These are phyloP conservation scores for Puccinia coronata DNA, from an alignment of 1,284 basidiomycete species.

Conservation along the genomic window DNA sequence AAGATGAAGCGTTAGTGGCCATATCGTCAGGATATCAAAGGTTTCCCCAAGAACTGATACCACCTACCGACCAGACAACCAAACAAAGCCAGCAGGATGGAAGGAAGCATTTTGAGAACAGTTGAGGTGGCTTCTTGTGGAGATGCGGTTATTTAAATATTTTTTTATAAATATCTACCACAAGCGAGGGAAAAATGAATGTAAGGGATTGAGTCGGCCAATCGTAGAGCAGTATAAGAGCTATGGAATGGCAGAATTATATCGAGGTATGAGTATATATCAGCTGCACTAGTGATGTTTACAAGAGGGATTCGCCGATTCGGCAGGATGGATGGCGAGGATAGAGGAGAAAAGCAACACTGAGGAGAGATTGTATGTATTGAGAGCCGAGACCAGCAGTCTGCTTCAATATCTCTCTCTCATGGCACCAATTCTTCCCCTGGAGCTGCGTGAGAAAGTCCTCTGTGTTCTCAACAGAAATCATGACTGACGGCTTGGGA, in stretches of 20 bases:
- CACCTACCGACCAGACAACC: neutral
- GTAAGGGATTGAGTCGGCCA: neutral
- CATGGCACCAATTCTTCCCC: neutral
- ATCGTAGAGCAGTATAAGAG: neutral
- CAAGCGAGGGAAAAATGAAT: too few species aligned
- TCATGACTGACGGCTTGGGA: neutral
- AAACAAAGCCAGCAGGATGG: neutral
- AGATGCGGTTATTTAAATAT: neutral
- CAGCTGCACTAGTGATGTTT: neutral
- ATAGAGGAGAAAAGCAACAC: too few species aligned
- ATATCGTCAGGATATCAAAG: neutral
- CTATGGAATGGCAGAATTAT: neutral
- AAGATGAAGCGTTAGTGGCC: neutral
- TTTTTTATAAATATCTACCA: too few species aligned
- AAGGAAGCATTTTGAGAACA: neutral
- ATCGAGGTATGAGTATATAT: neutral
- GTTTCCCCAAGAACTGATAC: too few species aligned
- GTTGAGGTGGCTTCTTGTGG: neutral
- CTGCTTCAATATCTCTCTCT: neutral
- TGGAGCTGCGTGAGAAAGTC: constrained; percentile 7
- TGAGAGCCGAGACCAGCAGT: neutral
- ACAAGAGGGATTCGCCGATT: neutral
- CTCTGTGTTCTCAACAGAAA: neutral
- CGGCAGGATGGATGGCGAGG: neutral
- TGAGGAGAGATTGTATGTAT: too few species aligned